phyloP scores from a whole-genome alignment of 345 rosid species.

The Isatis tinctoria region DNA sequence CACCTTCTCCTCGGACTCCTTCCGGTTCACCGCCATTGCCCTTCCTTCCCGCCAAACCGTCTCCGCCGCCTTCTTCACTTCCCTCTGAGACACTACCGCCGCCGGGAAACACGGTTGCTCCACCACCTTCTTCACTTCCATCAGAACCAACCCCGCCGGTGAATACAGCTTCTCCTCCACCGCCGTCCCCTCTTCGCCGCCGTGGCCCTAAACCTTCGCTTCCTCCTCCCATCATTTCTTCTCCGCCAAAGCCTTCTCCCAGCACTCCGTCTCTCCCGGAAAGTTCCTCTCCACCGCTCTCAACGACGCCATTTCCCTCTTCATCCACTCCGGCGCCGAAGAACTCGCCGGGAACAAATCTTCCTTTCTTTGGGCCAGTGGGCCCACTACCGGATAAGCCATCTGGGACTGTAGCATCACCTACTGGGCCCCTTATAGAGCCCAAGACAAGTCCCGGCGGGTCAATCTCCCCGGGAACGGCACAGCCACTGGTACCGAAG shows the following conservation, averaged over 20 bases:
- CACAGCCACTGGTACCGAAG: slow-evolving; percentile 29
- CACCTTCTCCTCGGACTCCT: slow-evolving; percentile 8
- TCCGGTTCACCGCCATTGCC: slow-evolving; percentile 28
- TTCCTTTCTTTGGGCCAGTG: slow-evolving; percentile 28
- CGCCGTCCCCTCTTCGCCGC: slow-evolving; percentile 24
- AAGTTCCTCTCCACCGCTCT: slow-evolving; percentile 14
- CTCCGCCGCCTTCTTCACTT: slow-evolving; percentile 25
- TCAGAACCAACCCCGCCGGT: background rate
- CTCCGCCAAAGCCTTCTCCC: slow-evolving; percentile 27
- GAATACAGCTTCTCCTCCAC: slow-evolving; percentile 2
- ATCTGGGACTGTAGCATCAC: background rate
- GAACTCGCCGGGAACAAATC: slow-evolving; percentile 22
- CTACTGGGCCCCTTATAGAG: slow-evolving; percentile 13
- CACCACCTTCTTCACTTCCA: slow-evolving; percentile 22
- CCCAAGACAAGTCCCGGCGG: slow-evolving; percentile 20
- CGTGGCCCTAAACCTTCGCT: slow-evolving; percentile 16
- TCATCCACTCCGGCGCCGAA: slow-evolving; percentile 21
- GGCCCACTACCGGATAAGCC: slow-evolving; percentile 16
- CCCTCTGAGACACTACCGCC: background rate
- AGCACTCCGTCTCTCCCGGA: slow-evolving; percentile 16
- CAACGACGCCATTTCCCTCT: slow-evolving; percentile 17
- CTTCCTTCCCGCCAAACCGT: slow-evolving; percentile 24
- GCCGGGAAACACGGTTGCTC: background rate
- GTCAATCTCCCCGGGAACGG: slow-evolving; percentile 11
- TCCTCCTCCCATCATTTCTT: slow-evolving; percentile 18